phyloP scores from a whole-genome alignment of 164 flowering plant species.

The Magnolia changhungtana region DNA sequence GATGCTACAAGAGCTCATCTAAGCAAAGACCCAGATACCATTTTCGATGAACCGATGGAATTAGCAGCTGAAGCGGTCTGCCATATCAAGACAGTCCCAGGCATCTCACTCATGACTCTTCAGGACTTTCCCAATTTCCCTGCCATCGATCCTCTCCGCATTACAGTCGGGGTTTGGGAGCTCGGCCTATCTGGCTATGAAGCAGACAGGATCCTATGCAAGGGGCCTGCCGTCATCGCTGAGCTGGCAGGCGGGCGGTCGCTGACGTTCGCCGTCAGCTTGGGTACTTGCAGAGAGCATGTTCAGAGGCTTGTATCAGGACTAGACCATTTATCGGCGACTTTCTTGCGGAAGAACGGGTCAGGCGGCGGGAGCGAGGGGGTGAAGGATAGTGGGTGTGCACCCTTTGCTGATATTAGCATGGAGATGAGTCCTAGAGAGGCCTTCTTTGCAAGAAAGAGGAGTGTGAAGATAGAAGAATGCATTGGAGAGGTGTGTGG shows the following conservation, averaged over 20 bases:
- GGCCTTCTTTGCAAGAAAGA: constrained; percentile 69
- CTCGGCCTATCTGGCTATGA: constrained; percentile 51
- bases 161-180: constrained; percentile 35
- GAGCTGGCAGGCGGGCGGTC: constrained; percentile 46
- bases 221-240: constrained; percentile 31
- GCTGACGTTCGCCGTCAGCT: constrained; percentile 37
- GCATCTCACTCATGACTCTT: constrained; percentile 28
- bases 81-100: constrained; percentile 26
- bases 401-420: constrained; percentile 35
- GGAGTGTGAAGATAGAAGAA: constrained; percentile 29
- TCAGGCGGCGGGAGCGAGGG: background rate
- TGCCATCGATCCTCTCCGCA: constrained; percentile 40
- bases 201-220: constrained; percentile 42
- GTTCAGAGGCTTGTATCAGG: constrained; percentile 37
- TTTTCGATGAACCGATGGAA: constrained; percentile 32
- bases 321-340: constrained; percentile 28
- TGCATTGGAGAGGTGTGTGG: constrained; percentile 51
- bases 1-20: constrained; percentile 60
- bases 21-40: constrained; percentile 25
- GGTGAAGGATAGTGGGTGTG: constrained; percentile 1
- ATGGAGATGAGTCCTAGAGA: constrained; percentile 61
- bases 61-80: constrained; percentile 26
- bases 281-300: constrained; percentile 41
- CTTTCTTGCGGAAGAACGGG: background rate
- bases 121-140: constrained; percentile 24